Evolutionary conservation across 257 asterid genomes (phyloP).

Genomic region (Cordia subcordata): DNA sequence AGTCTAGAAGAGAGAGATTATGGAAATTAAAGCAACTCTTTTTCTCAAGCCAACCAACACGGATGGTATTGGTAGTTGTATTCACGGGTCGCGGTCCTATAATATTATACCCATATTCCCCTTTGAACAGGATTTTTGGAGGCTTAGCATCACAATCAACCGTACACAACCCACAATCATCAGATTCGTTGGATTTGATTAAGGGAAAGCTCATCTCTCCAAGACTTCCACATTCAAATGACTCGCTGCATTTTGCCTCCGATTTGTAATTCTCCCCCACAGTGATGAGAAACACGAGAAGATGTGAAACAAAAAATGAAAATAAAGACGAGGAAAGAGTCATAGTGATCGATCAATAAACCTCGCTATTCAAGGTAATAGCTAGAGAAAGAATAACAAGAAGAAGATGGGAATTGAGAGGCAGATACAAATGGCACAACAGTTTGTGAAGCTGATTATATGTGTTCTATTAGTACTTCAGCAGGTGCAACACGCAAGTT

Average conservation of each 20-base stretch:
- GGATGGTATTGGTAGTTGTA: constrained; percentile 5
- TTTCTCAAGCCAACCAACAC: not conserved
- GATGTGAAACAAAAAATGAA: not conserved
- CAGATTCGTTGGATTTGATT: not conserved
- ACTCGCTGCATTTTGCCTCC: not conserved
- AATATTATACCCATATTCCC: constrained; percentile 4
- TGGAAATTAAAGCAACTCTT: no score
- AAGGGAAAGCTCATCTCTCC: not conserved
- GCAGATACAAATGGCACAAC: no score
- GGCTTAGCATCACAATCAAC: not conserved
- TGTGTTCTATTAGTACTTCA: no score
- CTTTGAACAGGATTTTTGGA: constrained; percentile 8
- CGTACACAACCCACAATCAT: constrained; percentile 5
- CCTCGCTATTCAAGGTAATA: not conserved
- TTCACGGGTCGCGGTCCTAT: not conserved
- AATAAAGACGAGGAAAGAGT: not conserved
- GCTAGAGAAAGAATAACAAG: not conserved
- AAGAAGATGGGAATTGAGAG: no score
- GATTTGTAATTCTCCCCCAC: no score
- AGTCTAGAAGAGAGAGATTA: not conserved
- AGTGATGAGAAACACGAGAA: no score
- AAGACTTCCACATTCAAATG: constrained; percentile 1
- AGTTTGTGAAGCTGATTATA: no score
- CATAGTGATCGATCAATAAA: not conserved
- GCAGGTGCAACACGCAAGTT: no score